Evolutionary conservation across 495 filamentous ascomycete species (phyloP), one percentile per base, ranked within the genome.

Genomic region (Hyaloscypha bicolor): DNA sequence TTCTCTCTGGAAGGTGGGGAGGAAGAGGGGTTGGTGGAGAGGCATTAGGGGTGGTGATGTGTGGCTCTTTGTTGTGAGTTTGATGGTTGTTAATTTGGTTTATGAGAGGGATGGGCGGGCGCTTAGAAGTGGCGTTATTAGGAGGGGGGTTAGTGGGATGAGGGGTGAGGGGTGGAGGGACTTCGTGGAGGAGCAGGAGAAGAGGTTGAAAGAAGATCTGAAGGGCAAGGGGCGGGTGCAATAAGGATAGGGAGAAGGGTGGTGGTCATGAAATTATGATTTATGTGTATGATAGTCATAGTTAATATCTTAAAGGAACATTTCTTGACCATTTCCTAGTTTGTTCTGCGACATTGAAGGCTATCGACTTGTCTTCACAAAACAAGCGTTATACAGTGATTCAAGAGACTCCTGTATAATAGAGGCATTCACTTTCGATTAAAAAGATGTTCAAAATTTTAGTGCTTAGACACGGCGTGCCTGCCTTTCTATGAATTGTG

Each of bases 1-100:
- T 72, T 90, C 85, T 42, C 74, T 91, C 53, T 98, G 93, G 93
- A 97, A 97, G 81, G 90, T 96, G 0, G 91, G 93, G 12, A 86
- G 88, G 57, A 98, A 98, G 85, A 82, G 88, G 39, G 85, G 91
- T 4, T 88, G 89, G 82, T 96, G 94, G 91, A 86, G 82, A 62
- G 91, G 91, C 8, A 81, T 94, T 73, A 88, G 83, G 64, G 88
- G 90, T 33, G 93, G 93, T 6, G 94, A 97, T 77, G 85, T 97
- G 30, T 83, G 88, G 81, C 75, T 99, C 3, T 91, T 99, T 75
- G 88, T 92, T 9, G 71, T 85, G 29, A 88, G 91, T 32, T 82
- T 96, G 81, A 90, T 90, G 57, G 69, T 94, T 31, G 84, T 96
- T 57, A 92, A 92, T 33, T 84, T 85, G 25, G 87, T 96, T 32